Evolutionary conservation across 345 rosid species (phyloP), one percentile per base, ranked within the genome.

Genomic region (Aquilaria sinensis): DNA sequence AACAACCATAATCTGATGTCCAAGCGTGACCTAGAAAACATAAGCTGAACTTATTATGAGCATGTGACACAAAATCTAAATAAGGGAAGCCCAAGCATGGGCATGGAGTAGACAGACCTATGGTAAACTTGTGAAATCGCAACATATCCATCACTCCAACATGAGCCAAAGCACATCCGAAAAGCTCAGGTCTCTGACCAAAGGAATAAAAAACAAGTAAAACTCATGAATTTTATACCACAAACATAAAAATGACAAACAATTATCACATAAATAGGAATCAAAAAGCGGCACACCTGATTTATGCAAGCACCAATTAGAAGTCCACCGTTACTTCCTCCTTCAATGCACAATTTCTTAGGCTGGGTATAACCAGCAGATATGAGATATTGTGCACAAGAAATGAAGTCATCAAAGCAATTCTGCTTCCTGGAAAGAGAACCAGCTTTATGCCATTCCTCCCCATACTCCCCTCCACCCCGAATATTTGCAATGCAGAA

Each of bases 61-160:
- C 49, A 37, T 29, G 63, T 37, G 56, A 57, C 31, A 51, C 61
- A 58, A 46, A 51, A 51, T 31, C 58, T 33, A 60, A 49, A 6
- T 30, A 10, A 12, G 6, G 13, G 14, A 16, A 47, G 56, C 45
- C 53, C 50, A 61, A 58, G 30, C 56, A 23, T 0, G 23, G 23
- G 10, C 15, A 30, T 31, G 31, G 30, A 52, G 12, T 51, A 66
- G 4, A 70, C 75, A 53, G 64, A 92, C 98, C 98, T 65, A 90
- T 87, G 2, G 97, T 94, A 56, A 94, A 90, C 78, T 85, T 88
- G 80, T 90, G 99, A 64, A 94, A 91, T 51, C 97, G 80, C 41
- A 94, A 84, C 96, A 94, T 94, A 76, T 94, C 99, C 99, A 90
- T 94, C 37, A 94, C 99, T 48, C 99, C 99, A 33, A 94, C 99